phyloP scores from a whole-genome alignment of 768 basidiomycete species.

The Boletus patriciae region DNA sequence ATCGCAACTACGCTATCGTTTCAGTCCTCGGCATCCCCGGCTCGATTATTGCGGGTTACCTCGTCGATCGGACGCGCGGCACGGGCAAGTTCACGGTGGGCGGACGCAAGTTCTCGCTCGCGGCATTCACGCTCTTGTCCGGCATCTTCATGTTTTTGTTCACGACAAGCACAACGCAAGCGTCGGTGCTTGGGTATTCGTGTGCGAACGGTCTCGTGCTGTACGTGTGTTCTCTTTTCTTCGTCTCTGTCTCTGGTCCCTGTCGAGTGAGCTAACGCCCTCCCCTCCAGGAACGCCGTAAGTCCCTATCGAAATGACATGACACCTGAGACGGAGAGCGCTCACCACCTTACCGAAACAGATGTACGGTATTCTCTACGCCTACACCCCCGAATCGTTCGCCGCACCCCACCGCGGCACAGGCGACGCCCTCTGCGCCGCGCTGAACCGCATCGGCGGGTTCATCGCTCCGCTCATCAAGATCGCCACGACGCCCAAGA shows the following conservation, averaged over 20 bases:
- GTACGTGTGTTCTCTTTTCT: slow-evolving; percentile 29
- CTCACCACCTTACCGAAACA: slow-evolving; percentile 1
- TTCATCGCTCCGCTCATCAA: slow-evolving; percentile 51
- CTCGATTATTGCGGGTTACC: slow-evolving; percentile 44
- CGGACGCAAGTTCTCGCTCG: slow-evolving; percentile 50
- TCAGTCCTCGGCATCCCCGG: slow-evolving; percentile 49
- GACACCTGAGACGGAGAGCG: neutral
- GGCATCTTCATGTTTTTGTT: slow-evolving; percentile 52
- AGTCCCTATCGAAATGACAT: neutral
- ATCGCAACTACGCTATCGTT: slow-evolving; percentile 51
- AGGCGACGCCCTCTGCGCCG: slow-evolving; percentile 49
- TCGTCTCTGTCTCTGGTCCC: no score
- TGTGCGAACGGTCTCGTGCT: slow-evolving; percentile 44
- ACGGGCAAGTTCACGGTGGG: slow-evolving; percentile 37
- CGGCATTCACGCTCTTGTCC: slow-evolving; percentile 44
- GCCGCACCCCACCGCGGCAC: slow-evolving; percentile 57
- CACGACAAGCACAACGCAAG: slow-evolving; percentile 44
- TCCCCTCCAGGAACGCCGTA: slow-evolving; percentile 36
- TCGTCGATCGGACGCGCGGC: slow-evolving; percentile 45
- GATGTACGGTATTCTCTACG: slow-evolving; percentile 57
- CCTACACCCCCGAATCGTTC: slow-evolving; percentile 62
- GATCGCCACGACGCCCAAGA: slow-evolving; percentile 41
- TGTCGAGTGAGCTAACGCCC: neutral
- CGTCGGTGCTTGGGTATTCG: slow-evolving; percentile 45
- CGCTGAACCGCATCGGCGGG: slow-evolving; percentile 49